phyloP scores from a whole-genome alignment of 495 filamentous ascomycete genomes.

The Beverwykella pulmonaria region DNA sequence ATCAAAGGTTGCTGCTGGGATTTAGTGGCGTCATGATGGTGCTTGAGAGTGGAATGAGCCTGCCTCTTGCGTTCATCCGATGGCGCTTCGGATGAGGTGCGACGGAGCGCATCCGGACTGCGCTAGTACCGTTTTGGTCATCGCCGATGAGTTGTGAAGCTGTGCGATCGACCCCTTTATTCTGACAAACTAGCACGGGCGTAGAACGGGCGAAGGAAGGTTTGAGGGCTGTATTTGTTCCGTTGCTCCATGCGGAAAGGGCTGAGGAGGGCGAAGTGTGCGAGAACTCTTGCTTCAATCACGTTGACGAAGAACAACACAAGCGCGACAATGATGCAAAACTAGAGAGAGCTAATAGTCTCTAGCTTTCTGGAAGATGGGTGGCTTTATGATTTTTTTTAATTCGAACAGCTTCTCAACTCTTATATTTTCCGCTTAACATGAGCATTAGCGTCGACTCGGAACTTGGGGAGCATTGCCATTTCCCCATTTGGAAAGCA shows the following conservation, averaged over 20 bases:
- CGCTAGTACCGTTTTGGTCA: background rate
- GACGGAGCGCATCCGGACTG: background rate
- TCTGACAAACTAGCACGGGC: background rate
- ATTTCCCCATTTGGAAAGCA: no score
- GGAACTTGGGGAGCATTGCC: no score
- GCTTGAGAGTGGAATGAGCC: background rate
- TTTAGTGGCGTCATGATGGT: constrained; percentile 14
- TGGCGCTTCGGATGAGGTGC: constrained; percentile 11
- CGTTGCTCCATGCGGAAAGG: background rate
- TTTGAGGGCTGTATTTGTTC: background rate
- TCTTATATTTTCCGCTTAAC: no score
- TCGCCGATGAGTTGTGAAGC: background rate
- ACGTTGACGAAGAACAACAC: no score
- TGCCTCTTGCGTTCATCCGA: constrained; percentile 22
- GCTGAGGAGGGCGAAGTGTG: background rate
- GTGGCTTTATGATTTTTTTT: no score
- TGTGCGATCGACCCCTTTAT: background rate
- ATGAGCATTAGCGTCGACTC: no score
- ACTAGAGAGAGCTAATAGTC: no score
- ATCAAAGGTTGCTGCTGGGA: constrained; percentile 16
- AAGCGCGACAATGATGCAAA: no score
- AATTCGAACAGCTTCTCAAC: no score
- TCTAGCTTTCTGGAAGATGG: no score
- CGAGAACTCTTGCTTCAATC: no score
- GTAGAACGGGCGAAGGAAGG: background rate